Conservation (phyloP, 148 eudicot species). For the Nepenthes gracilis region DNA sequence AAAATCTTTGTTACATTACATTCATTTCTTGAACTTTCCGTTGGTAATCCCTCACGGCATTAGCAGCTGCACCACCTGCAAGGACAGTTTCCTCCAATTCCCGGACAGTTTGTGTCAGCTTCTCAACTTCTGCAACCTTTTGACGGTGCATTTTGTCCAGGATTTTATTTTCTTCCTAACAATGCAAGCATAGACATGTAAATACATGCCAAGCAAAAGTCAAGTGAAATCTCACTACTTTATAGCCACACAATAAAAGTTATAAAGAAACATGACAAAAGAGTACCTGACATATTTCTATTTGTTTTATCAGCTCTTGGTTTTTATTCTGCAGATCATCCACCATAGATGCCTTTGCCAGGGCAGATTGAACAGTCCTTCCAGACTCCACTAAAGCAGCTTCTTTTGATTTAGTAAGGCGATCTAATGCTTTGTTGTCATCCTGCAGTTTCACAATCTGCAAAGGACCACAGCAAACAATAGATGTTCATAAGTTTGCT, state of each 20-base stretch:
- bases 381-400: slow-evolving; percentile 77
- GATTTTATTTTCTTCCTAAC: slow-evolving; percentile 69
- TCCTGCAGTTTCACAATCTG: slow-evolving; percentile 77
- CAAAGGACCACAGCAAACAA: slow-evolving; percentile 6
- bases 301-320: slow-evolving; percentile 80
- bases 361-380: slow-evolving; percentile 63
- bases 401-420: slow-evolving; percentile 75
- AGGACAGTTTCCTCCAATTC: slow-evolving; percentile 81
- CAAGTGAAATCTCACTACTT: too few relatives aligned
- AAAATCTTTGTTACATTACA: slow-evolving; percentile 19
- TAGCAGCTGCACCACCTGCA: slow-evolving; percentile 86
- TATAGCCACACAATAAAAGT: not conserved
- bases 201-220: too few relatives aligned
- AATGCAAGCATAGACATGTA: slow-evolving; percentile 1
- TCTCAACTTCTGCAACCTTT: slow-evolving; percentile 77
- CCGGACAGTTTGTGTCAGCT: slow-evolving; percentile 62
- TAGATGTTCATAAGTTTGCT: slow-evolving; percentile 1
- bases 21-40: slow-evolving; percentile 82
- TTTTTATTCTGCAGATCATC: slow-evolving; percentile 83
- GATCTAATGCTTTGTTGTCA: slow-evolving; percentile 70
- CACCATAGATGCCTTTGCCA: slow-evolving; percentile 76
- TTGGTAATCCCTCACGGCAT: slow-evolving; percentile 75
- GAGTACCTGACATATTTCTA: slow-evolving; percentile 67
- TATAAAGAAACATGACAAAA: slow-evolving; percentile 4
- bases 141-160: slow-evolving; percentile 73